Evolutionary conservation across 306 rosid species (phyloP), one percentile per base, ranked within the genome.

Genomic region (Trifolium pratense): DNA sequence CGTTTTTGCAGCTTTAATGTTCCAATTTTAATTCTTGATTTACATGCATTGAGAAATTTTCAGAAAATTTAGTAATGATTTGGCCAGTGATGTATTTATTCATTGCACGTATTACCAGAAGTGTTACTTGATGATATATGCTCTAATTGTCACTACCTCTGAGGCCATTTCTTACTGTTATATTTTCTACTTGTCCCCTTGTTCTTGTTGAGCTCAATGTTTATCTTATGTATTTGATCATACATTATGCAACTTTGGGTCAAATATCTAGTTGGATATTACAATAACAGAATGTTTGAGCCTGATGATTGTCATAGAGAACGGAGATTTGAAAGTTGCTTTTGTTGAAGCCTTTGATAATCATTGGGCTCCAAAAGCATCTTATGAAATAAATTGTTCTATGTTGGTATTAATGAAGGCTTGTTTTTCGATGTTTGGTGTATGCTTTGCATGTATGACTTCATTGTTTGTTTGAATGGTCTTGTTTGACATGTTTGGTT

Each of bases 251-350:
- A 32, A 1, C 7, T 32, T 5, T 32, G 36, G 36, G 6, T 6
- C 36, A 32, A 32, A 32, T 42, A 3, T 42, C 48, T 12, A 12
- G n/a, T 12, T 42, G n/a, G 48, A 42, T 12, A 3, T 13, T 6
- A 13, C 16, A 43, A 5, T 12, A 11, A 16, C 2, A 0, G 0
- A 8, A 0, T 69, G 1, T 66, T 5, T 59, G 39, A 64, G 97
- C 87, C 97, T 91, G 49, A 32, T 89, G 94, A 91, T 91, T 86
- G 78, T 68, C 51, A 2, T 64, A 11, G 76, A 89, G 94, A 89
- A 91, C 92, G 94, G 92, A 89, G 86, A 89, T 89, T 85, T 84
- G 97, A 91, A 80, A 25, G 76, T 48, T 80, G 83, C 77, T 75
- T 67, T 74, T 82, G 92, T 82, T 20, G 92, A 84, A 89, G 97